A percentile compares a stretch with the other conserved stretches of the same genome.
phyloP scores from a whole-genome alignment of 306 rosid species.

The Trifolium pratense region DNA sequence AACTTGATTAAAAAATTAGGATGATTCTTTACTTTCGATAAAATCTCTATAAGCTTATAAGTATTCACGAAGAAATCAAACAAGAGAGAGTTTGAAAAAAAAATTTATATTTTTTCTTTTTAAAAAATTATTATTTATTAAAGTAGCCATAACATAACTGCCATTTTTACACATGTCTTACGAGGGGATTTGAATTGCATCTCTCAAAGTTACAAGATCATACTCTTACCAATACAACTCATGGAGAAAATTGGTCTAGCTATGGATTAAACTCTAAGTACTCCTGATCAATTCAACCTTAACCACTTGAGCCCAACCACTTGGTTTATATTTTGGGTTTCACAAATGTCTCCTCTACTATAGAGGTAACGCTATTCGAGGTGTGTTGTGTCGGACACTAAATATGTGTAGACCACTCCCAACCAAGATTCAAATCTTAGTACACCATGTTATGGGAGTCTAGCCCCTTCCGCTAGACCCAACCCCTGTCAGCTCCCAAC shows the following conservation, averaged over 20 bases:
- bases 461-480: too few species aligned
- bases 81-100: not conserved
- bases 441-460: too few species aligned
- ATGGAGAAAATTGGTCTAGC: slow-evolving; percentile 3
- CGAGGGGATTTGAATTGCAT: not conserved
- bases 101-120: not conserved
- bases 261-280: not conserved
- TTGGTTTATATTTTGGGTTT: not conserved
- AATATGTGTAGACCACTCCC: too few species aligned
- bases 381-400: too few species aligned
- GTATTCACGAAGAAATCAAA: not conserved
- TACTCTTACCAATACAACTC: not conserved
- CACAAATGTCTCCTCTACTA: too few species aligned
- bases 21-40: not conserved
- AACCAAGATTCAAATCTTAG: too few species aligned
- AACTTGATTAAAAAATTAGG: not conserved
- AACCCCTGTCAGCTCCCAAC: too few species aligned
- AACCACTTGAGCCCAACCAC: not conserved
- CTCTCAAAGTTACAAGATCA: not conserved
- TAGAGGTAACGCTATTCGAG: too few species aligned
- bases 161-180: not conserved
- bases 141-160: not conserved
- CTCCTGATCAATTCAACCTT: not conserved
- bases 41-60: not conserved
- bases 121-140: not conserved